These are phyloP conservation scores for Chlorella sorokiniana DNA, from an alignment of 139 green algal species.

Conservation along the genomic window DNA sequence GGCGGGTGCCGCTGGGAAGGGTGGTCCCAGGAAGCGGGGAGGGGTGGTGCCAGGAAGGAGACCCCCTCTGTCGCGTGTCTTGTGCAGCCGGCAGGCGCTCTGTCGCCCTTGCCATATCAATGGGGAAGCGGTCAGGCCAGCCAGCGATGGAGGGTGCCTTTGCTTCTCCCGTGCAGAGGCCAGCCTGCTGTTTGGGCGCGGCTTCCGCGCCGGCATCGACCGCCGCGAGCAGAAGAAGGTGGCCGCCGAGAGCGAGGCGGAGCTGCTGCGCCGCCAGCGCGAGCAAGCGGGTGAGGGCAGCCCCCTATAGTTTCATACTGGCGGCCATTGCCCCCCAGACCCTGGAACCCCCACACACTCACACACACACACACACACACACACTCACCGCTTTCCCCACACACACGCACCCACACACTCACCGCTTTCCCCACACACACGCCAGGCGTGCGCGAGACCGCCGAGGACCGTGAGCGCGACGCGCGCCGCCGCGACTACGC, in stretches of 20 bases:
- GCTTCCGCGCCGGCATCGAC: constrained; percentile 92
- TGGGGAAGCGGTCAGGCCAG: background rate
- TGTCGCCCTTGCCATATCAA: background rate
- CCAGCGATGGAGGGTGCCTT: background rate
- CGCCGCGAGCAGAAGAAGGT: constrained; percentile 92
- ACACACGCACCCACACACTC: no score
- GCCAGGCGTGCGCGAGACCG: constrained; percentile 60
- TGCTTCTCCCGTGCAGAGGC: constrained; percentile 66
- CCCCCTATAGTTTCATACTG: background rate
- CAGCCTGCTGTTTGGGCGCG: constrained; percentile 91
- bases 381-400: no score
- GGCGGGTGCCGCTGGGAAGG: background rate
- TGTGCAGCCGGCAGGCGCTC: no score
- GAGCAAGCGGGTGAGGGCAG: background rate
- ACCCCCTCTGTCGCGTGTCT: no score
- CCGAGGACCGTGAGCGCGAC: constrained; percentile 67
- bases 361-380: no score
- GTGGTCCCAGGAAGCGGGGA: background rate
- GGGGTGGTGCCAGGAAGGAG: background rate
- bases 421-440: no score
- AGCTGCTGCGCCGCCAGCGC: constrained; percentile 54
- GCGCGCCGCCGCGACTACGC: constrained; percentile 30
- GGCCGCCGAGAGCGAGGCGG: constrained; percentile 67
- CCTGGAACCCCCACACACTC: no score
- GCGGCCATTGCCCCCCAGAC: no score